Evolutionary conservation across 306 rosid genomes (phyloP).

Genomic region (Hylodesmum podocarpum): DNA sequence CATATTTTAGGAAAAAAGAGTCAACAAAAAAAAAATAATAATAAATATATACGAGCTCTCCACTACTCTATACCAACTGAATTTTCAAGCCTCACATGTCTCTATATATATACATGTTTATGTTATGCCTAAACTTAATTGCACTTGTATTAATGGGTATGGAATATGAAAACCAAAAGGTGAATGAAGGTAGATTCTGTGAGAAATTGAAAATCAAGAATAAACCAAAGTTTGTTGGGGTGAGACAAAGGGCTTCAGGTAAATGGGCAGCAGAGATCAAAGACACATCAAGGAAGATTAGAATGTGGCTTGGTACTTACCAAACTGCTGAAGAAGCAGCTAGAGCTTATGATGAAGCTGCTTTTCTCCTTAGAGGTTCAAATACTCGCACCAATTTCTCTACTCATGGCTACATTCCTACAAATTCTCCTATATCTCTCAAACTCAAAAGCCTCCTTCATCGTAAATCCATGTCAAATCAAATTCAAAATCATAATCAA

Average conservation of each 20-base stretch:
- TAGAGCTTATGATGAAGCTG: slow-evolving; percentile 85
- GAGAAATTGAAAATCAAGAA: slow-evolving; percentile 18
- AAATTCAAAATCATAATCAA: background rate
- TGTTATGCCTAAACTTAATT: slow-evolving; percentile 3
- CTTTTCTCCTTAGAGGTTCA: slow-evolving; percentile 68
- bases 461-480: slow-evolving; percentile 34
- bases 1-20: background rate
- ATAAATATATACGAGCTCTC: slow-evolving; percentile 82
- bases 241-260: slow-evolving; percentile 87
- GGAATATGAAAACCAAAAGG: slow-evolving; percentile 30
- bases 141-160: slow-evolving; percentile 14
- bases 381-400: slow-evolving; percentile 78
- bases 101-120: background rate
- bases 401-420: slow-evolving; percentile 15
- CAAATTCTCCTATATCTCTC: slow-evolving; percentile 59
- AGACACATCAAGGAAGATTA: slow-evolving; percentile 75
- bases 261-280: slow-evolving; percentile 96
- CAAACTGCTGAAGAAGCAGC: slow-evolving; percentile 84
- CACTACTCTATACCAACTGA: slow-evolving; percentile 45
- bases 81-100: background rate
- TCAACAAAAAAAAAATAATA: slow-evolving; percentile 34
- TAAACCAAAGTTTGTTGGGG: slow-evolving; percentile 67
- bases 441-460: slow-evolving; percentile 67
- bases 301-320: slow-evolving; percentile 91
- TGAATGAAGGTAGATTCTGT: slow-evolving; percentile 4